Percentiles rank a stretch among this genome's conserved stretches.
Conservation (phyloP, 345 rosid species). For the Salix viminalis region DNA sequence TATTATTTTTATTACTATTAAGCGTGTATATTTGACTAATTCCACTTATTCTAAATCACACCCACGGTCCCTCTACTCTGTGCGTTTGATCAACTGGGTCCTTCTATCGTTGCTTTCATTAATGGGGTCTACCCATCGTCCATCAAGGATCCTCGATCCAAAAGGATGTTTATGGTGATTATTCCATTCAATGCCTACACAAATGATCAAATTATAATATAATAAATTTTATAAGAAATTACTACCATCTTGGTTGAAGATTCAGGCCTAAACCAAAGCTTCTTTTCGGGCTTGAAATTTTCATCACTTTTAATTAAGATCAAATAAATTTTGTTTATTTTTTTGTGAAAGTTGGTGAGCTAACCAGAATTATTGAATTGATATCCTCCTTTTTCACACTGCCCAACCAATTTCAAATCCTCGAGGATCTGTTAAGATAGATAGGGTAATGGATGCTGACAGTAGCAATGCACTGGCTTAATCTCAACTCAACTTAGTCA, state of each 20-base stretch:
- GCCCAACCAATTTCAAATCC: conserved; percentile 5
- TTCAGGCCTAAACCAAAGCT: not conserved
- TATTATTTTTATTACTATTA: no score
- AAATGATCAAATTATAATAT: not conserved
- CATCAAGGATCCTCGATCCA: not conserved
- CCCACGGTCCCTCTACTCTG: not conserved
- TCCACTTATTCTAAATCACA: not conserved
- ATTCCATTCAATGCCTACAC: not conserved
- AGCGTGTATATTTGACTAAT: no score
- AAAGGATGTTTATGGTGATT: not conserved
- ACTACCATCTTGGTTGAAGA: not conserved
- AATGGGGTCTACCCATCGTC: not conserved
- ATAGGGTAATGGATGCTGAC: conserved; percentile 12
- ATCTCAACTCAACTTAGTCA: not conserved
- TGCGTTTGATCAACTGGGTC: not conserved
- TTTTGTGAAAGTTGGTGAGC: not conserved
- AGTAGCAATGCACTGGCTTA: not conserved
- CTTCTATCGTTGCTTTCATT: not conserved
- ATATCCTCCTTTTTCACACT: conserved; percentile 1
- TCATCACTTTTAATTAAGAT: not conserved
- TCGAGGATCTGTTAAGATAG: no score
- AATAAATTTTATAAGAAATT: not conserved
- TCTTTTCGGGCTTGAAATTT: not conserved
- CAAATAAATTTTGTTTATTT: not conserved
- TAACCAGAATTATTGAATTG: conserved; percentile 9